These are phyloP conservation scores for Chlamydomonas sp. DNA, from an alignment of 139 green algal species.

Conservation along the genomic window DNA sequence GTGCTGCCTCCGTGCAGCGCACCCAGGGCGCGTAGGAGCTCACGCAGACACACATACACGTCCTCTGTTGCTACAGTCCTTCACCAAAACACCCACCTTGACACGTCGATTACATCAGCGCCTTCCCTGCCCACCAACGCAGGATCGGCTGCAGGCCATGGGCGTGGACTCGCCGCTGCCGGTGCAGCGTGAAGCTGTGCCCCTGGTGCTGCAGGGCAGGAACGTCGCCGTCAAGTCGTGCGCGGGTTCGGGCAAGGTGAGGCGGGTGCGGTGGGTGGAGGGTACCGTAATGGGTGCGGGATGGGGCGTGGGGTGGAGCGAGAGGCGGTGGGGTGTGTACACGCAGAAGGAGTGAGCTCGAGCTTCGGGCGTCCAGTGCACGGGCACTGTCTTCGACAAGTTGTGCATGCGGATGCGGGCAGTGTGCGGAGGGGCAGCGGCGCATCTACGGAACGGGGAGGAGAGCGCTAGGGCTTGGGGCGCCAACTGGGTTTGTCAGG, in stretches of 20 bases:
- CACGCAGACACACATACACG: no score
- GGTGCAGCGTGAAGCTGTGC: conserved; percentile 80
- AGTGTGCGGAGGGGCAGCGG: no score
- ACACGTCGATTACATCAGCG: background rate
- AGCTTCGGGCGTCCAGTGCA: no score
- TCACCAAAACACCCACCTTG: no score
- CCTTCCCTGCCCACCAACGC: conserved; percentile 14
- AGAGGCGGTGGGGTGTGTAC: background rate
- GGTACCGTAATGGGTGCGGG: background rate
- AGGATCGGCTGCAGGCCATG: conserved; percentile 56
- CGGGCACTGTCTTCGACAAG: no score
- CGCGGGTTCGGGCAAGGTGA: conserved; percentile 94
- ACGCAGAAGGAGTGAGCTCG: conserved; percentile 61
- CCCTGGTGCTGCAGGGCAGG: conserved; percentile 64
- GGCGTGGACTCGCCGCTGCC: conserved; percentile 73
- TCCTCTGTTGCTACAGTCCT: no score
- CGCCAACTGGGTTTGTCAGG: no score
- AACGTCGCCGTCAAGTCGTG: conserved; percentile 89
- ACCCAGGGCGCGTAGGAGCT: no score
- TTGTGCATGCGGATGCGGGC: no score
- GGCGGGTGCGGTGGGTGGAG: background rate
- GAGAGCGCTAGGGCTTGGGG: no score
- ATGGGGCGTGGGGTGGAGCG: background rate
- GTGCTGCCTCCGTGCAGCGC: no score
- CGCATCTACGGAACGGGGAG: no score